phyloP scores from a whole-genome alignment of 1,284 basidiomycete species.

The Ceratobasidium sp. region DNA sequence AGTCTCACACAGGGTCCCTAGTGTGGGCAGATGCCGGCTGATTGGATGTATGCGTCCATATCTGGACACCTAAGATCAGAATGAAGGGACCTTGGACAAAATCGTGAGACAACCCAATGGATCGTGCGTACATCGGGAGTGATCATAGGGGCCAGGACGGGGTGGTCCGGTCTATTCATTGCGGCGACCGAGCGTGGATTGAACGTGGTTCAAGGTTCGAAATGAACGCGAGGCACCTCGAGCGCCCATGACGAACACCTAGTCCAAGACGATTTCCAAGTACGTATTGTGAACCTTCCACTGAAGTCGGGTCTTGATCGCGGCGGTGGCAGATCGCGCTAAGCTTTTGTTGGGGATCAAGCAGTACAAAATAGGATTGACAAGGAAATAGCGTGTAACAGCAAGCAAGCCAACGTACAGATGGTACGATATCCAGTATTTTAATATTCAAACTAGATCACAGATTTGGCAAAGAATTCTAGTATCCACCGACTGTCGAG shows the following conservation, averaged over 20 bases:
- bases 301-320: neutral
- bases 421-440: neutral
- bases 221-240: neutral
- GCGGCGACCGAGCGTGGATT: neutral
- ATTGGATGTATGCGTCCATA: conserved; percentile 9
- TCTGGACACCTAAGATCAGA: neutral
- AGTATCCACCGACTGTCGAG: conserved; percentile 15
- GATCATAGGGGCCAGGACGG: neutral
- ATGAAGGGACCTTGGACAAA: neutral
- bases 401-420: conserved; percentile 7
- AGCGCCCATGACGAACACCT: neutral
- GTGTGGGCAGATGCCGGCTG: neutral
- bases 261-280: neutral
- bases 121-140: conserved; percentile 7
- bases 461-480: neutral
- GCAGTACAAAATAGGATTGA: neutral
- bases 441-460: neutral
- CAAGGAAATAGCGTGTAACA: conserved; percentile 1
- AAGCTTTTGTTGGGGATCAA: neutral
- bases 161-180: neutral
- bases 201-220: conserved; percentile 8
- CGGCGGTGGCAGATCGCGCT: neutral
- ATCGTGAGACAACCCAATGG: conserved; percentile 3
- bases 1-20: neutral
- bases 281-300: neutral